These are phyloP conservation scores for Chaetomium cochliodes DNA, from an alignment of 495 filamentous ascomycete genomes.

Conservation along the genomic window DNA sequence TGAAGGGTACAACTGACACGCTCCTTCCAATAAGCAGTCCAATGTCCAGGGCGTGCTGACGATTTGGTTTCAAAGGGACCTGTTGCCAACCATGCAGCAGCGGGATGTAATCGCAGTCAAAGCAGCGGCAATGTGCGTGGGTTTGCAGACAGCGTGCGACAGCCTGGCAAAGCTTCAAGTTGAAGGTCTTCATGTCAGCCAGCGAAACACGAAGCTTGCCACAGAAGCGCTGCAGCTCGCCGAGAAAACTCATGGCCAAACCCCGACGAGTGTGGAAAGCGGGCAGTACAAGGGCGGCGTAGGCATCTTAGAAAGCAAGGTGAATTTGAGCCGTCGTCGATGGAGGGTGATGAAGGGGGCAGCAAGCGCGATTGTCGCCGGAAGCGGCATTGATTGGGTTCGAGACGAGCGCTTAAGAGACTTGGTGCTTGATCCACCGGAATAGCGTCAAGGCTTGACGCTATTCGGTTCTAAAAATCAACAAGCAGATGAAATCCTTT, in stretches of 20 bases:
- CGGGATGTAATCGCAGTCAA: slow-evolving; percentile 64
- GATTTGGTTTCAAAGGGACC: slow-evolving; percentile 50
- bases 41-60: not conserved
- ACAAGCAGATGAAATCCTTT: not conserved
- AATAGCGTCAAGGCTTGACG: slow-evolving; percentile 36
- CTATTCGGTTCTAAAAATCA: too few relatives aligned
- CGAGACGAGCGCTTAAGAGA: slow-evolving; percentile 64
- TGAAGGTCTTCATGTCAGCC: slow-evolving; percentile 53
- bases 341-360: slow-evolving; percentile 76
- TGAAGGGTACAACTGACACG: slow-evolving; percentile 57
- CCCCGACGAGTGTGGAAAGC: slow-evolving; percentile 52
- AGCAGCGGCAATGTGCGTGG: slow-evolving; percentile 56
- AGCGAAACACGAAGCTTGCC: slow-evolving; percentile 62
- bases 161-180: slow-evolving; percentile 55
- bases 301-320: slow-evolving; percentile 51
- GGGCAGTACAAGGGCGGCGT: slow-evolving; percentile 53
- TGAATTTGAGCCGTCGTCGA: slow-evolving; percentile 56
- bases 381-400: slow-evolving; percentile 83
- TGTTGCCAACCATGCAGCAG: slow-evolving; percentile 62
- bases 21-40: slow-evolving; percentile 6
- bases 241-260: slow-evolving; percentile 51
- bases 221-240: slow-evolving; percentile 60
- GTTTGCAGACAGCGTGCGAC: slow-evolving; percentile 47
- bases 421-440: slow-evolving; percentile 69
- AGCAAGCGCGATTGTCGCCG: slow-evolving; percentile 70